Base-by-base conservation (phyloP, 2,329 filamentous ascomycete species). In the Biscogniauxia marginata region DNA sequence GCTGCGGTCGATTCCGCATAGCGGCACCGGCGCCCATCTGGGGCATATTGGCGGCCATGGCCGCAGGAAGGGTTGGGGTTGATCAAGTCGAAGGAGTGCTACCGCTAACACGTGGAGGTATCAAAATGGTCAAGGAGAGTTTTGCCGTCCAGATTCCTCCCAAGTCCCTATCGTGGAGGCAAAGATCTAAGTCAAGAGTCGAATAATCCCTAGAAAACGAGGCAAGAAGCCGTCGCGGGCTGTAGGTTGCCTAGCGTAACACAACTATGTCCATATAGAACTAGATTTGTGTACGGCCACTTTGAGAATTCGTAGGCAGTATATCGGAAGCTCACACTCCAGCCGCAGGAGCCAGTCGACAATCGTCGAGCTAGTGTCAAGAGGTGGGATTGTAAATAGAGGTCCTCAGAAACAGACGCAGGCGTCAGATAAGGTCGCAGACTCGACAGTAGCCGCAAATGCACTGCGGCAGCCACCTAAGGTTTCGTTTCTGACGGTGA, bases 41-140 rank as follows among this genome's bases (percentile, higher is more conserved):
- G 70, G 79, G 78, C 73, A 84, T 79, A 64, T 83, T 84, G 68
- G 79, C 81, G 75, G 82, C 82, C 82, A 85, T 85, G 73, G 79
- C 79, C 76, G 78, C 78, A 63, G 56, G 16, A 55, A 55, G 52
- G 56, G 49, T 49, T 46, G 21, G 46, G 54, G 52, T 63, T 30
- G 47, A 53, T 65, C 61, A 58, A 57, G 54, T 56, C 52, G 53
- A 52, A 34, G 48, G 51, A 21, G 24, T 49, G 44, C 16, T 46
- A 46, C 18, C 44, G 20, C 44, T 46, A 18, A 21, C 18, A 46
- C 18, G 44, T 46, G 44, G 20, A 25, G 23, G 25, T 21, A 46
- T 13, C 46, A 24, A 52, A 22, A 23, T 53, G 44, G 47, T 49
- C 21, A 52, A 46, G 30, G 19, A 46, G 24, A 13, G 34, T n/a